These are phyloP conservation scores for Brettanomyces anomalus DNA, from an alignment of 805 yeast genomes.

Conservation along the genomic window DNA sequence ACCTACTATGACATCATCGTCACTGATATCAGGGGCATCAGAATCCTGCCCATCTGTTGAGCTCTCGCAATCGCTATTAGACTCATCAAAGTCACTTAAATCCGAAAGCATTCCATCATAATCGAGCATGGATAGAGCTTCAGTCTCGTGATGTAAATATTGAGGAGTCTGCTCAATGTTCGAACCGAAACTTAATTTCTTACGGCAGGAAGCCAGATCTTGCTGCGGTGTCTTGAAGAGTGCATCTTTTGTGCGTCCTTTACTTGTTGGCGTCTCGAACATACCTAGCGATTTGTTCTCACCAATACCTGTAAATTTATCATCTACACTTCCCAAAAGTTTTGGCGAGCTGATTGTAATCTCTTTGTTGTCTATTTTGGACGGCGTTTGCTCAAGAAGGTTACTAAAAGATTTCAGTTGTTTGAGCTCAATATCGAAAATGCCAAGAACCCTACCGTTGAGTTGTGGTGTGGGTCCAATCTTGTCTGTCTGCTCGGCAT, in stretches of 20 bases:
- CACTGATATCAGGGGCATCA: neutral
- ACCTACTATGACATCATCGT: neutral
- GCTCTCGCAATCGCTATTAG: neutral
- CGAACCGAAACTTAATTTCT: neutral
- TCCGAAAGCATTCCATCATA: slow-evolving; percentile 1
- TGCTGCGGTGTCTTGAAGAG: slow-evolving; percentile 1
- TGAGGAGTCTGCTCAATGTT: slow-evolving; percentile 2
- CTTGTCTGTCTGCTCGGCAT: neutral
- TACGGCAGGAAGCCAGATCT: neutral
- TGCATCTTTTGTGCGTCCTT: neutral
- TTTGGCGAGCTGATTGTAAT: neutral
- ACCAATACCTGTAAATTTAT: neutral
- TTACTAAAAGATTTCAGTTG: slow-evolving; percentile 6
- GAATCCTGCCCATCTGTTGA: neutral
- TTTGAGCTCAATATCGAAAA: slow-evolving; percentile 46
- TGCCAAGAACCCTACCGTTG: slow-evolving; percentile 63
- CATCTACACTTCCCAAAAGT: neutral
- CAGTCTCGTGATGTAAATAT: slow-evolving; percentile 1
- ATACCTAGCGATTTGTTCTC: neutral
- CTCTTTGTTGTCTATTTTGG: neutral
- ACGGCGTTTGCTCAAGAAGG: neutral
- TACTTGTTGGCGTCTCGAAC: neutral
- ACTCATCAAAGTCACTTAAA: slow-evolving; percentile 1
- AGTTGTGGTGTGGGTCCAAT: slow-evolving; percentile 83
- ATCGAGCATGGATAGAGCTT: neutral